Base-by-base conservation (phyloP, 768 basidiomycete genomes). In the Mycena latifolia region DNA sequence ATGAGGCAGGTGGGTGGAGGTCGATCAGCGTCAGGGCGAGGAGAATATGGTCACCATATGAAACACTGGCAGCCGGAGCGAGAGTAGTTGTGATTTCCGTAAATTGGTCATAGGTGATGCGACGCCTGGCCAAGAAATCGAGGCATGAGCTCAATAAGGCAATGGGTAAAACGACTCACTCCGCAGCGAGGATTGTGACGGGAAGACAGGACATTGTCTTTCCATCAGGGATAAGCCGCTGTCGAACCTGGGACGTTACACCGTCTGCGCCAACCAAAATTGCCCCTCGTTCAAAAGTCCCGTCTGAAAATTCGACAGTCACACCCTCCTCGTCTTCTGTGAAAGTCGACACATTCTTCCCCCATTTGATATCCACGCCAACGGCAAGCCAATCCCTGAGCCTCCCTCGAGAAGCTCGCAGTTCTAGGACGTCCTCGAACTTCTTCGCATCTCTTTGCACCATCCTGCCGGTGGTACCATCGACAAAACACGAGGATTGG, bases 191-290 rank as follows among this genome's bases (percentile, higher is more conserved):
- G 24, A 48, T 27, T 48, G 46, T 48, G 22, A 48, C 25, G 27
- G 46, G 46, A 12, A 48, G 46, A 27, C 46, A 48, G 37, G 37
- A 39, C 10, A 15, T 48, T 15, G 46, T 48, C 25, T 48, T 48
- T 22, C 25, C 3, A 25, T 48, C 46, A 27, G 25, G 24, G 22
- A 48, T 5, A 7, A 48, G 22, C 10, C 27, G 46, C 15, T 27
- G 46, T 48, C 46, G 46, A 48, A 48, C 24, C 46, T 27, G 46
- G 25, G 46, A 48, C 3, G 46, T 48, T 25, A 48, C 46, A 15
- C 46, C 46, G 24, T 48, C 46, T 25, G 46, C 46, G 25, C 46
- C 46, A 15, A 48, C 46, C 22, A 48, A n/a, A 48, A 48, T 15
- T 27, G 46, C 25, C 5, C 46, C 46, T 48, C 25, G 12, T 11